Evolutionary conservation across 768 basidiomycete species (phyloP), one percentile per base, ranked within the genome.

Genomic region (Amanita inopinata): DNA sequence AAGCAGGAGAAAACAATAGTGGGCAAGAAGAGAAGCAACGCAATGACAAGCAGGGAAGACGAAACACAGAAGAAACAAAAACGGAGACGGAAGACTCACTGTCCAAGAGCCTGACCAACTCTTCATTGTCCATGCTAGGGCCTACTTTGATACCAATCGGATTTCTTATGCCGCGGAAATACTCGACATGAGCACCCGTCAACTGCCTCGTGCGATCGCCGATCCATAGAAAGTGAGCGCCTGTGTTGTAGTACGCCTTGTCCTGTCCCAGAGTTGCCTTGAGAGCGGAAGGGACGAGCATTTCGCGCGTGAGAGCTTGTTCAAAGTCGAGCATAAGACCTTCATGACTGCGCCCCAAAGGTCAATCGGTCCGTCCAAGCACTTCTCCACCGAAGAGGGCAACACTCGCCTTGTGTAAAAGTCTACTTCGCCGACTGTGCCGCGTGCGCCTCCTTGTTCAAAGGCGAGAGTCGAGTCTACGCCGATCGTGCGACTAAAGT

Each of bases 91-190:
- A 14, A 30, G 4, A 63, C 81, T 55, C 48, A 92, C 90, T 74
- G 50, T 88, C 75, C 11, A 99, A 62, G 33, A 98, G 56, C 30
- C 66, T 49, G 0, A 85, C 74, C 7, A 99, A 61, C 63, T 98
- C 96, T 3, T 78, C 84, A 5, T 65, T 58, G 28, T 65, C 64
- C 84, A 98, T 85, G 31, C 77, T 79, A 18, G 96, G 93, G 2
- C 96, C 96, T 4, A 94, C 88, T 59, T 99, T 99, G 66, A 97
- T 76, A 2, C 96, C 96, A 46, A 96, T 88, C 1, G 91, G 91
- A 57, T 96, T 94, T 37, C 88, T 70, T 40, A 96, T 83, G 5
- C 91, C 90, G 43, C 87, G 70, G 64, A 93, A 93, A 60, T 92
- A 92, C 64, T 98, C 94, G 23, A 97, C 81, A 57, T 99, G 96